phyloP scores from a whole-genome alignment of 2,329 filamentous ascomycete genomes.

The Sphaerulina vaccinii region DNA sequence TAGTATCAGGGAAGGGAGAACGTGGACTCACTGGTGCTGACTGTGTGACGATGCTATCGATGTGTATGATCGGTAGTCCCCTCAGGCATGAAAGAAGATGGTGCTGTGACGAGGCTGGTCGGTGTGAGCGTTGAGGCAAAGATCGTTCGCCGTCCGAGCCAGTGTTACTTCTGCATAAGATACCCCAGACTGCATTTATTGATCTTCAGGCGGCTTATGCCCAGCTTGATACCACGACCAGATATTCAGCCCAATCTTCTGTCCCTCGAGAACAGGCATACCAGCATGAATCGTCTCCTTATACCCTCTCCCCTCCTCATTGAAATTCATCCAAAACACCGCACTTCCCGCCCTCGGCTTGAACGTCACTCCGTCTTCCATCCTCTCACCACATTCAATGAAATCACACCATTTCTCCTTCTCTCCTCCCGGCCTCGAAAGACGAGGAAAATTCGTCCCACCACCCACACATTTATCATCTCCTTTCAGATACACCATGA shows the following conservation, averaged over 20 bases:
- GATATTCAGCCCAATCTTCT: slow-evolving; percentile 52
- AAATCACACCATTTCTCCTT: slow-evolving; percentile 56
- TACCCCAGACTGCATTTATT: neutral
- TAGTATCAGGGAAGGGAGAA: no score
- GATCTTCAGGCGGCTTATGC: neutral
- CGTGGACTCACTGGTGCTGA: no score
- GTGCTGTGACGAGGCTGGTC: no score
- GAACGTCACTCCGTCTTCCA: slow-evolving; percentile 54
- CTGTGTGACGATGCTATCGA: no score
- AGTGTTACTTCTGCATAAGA: no score
- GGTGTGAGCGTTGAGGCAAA: no score
- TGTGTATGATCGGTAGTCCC: no score
- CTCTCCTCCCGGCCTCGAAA: slow-evolving; percentile 44
- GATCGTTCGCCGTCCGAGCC: no score
- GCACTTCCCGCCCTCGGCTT: slow-evolving; percentile 59
- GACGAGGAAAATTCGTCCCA: slow-evolving; percentile 59
- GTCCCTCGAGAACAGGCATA: slow-evolving; percentile 55
- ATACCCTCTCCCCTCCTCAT: slow-evolving; percentile 55
- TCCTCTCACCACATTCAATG: slow-evolving; percentile 48
- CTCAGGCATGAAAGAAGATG: no score
- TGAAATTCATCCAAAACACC: slow-evolving; percentile 63
- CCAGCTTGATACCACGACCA: slow-evolving; percentile 42
- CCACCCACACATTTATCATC: slow-evolving; percentile 54
- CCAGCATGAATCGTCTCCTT: slow-evolving; percentile 62
- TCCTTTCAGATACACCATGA: slow-evolving; percentile 59